Base-by-base conservation (phyloP, 768 basidiomycete genomes). In the Stropharia rugosoannulata region DNA sequence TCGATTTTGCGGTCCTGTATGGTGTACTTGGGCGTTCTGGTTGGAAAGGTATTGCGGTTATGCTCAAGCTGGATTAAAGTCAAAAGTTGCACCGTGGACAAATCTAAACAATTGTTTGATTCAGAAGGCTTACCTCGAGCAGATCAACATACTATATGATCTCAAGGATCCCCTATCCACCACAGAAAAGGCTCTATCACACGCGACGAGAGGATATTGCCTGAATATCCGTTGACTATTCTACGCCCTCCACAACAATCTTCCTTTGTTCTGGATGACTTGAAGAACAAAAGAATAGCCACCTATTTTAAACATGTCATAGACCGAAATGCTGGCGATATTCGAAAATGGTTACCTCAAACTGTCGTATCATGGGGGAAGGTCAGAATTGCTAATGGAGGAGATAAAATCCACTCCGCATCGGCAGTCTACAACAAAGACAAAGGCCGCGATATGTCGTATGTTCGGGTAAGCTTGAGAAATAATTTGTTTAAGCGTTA, bases 11-110 rank as follows among this genome's bases (percentile, higher is more conserved):
- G 74, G 70, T 1, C 73, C 74, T n/a, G 59, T 66, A 1, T 74
- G 73, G 66, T 46, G 64, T 0, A 66, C 59, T 9, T 75, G 74
- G 75, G 64, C 70, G 1, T 76, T 74, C 51, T 62, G 58, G 19
- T 68, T 75, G 62, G 74, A 77, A 51, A 49, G 67, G 0, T 71
- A 62, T 36, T 75, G 72, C 60, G 71, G 71, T 0, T 51, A 42
- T 6, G 60, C 75, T 9, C 60, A 67, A 39, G 32, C 41, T 0
- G 61, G 48, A 5, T 46, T 75, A 13, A 55, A 55, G 16, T 67
- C 64, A 1, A 51, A 57, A 12, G 15, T 27, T 8, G 55, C 63
- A 37, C 75, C 73, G 15, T 74, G 63, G 63, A 61, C 62, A 1
- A 64, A 65, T 35, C 52, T 74, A 10, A 64, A 61, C 49, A 66